Evolutionary conservation across 2,329 filamentous ascomycete genomes (phyloP), one percentile per base, ranked within the genome.

Genomic region (Huntiella omanensis): DNA sequence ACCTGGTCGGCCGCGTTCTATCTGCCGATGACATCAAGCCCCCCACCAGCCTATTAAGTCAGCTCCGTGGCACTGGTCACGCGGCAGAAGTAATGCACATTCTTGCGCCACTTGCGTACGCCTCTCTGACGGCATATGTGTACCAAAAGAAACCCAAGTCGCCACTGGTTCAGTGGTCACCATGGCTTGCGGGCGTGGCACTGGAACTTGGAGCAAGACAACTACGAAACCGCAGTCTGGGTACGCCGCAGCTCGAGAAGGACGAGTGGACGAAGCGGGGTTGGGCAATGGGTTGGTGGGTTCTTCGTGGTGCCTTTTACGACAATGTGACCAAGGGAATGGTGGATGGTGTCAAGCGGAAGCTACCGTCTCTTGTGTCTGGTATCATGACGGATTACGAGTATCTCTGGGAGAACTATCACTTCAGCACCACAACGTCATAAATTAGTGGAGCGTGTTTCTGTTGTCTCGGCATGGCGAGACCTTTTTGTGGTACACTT

Each of bases 321-420:
- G 84, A 96, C 62, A 84, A 86, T 55, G 70, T 95, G 50, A 93
- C 85, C 41, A 83, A 83, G 62, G 73, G 75, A 4, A 62, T 88
- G 11, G 78, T 88, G 5, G 67, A 68, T 28, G 80, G 77, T 55
- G 71, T 94, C 53, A 78, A 76, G 53, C 80, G 79, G 57, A 77
- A 82, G 45, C 69, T 94, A 61, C 73, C 92, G 40, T 77, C 82
- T 53, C 74, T 98, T 58, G 69, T 94, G 17, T 82, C 79, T 6
- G 84, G 83, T 48, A 80, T 98, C 40, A 63, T 96, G 52, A 86
- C 95, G 59, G 91, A 98, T 60, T 98, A 98, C 59, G 84, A 94
- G 62, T 96, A 92, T 60, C 68, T 98, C 32, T 98, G 91, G 91
- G 86, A 95, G 63, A 87, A 92, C 55, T 96, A 95, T 62, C 92